These are phyloP conservation scores for Entomortierella parvispora DNA, from an alignment of 192 early-diverging fungal genomes.

Conservation along the genomic window DNA sequence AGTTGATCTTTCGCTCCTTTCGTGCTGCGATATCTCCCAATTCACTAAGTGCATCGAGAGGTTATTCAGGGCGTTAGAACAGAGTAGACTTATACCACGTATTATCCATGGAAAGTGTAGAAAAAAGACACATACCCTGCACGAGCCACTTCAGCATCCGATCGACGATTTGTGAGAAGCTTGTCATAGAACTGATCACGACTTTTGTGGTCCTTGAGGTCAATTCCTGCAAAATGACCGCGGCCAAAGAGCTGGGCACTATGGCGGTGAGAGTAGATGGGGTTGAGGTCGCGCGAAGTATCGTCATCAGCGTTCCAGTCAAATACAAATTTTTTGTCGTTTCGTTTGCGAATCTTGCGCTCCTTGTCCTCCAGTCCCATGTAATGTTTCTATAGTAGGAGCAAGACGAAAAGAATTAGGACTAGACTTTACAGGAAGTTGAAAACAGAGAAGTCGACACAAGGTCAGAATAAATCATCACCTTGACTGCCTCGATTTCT, in stretches of 20 bases:
- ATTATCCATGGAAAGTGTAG: not conserved
- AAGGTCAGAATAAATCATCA: constrained; percentile 1
- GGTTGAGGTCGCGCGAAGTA: constrained; percentile 93
- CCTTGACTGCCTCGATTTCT: constrained; percentile 45
- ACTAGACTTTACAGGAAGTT: not conserved
- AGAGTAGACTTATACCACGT: not conserved
- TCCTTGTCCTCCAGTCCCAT: constrained; percentile 82
- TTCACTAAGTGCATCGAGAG: too few relatives aligned
- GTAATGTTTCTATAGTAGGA: constrained; percentile 72
- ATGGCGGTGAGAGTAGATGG: constrained; percentile 83
- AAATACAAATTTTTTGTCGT: constrained; percentile 97
- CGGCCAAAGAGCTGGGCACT: constrained; percentile 86
- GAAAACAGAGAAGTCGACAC: not conserved
- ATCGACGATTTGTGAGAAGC: constrained; percentile 68
- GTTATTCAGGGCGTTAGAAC: too few relatives aligned
- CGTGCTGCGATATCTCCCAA: constrained; percentile 67
- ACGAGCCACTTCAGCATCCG: constrained; percentile 67
- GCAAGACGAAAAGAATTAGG: not conserved
- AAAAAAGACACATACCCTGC: constrained; percentile 51
- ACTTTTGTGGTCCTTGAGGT: constrained; percentile 77
- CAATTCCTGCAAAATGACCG: constrained; percentile 88
- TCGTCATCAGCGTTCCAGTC: constrained; percentile 98
- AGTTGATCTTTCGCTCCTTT: constrained; percentile 75
- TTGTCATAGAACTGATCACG: constrained; percentile 76
- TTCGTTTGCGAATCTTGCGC: constrained; percentile 83